A percentile compares a stretch with the other conserved stretches of the same genome.
These are phyloP conservation scores for Gryganskiella cystojenkinii DNA, from an alignment of 192 early-diverging fungal species.

Conservation along the genomic window DNA sequence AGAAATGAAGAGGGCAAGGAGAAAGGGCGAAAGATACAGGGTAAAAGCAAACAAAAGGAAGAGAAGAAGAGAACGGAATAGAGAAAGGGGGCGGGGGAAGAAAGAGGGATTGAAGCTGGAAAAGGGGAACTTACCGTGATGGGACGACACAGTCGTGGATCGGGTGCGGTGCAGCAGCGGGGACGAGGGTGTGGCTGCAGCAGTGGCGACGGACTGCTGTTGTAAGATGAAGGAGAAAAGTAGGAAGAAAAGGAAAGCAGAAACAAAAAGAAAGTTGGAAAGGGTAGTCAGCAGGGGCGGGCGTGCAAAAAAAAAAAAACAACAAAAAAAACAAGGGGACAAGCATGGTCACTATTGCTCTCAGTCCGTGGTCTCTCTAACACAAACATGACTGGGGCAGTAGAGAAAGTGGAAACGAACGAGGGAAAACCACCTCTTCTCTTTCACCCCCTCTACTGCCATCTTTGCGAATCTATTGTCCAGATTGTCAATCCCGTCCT, in stretches of 20 bases:
- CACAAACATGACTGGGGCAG: no score
- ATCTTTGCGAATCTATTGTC: no score
- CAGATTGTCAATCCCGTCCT: no score
- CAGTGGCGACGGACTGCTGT: neutral
- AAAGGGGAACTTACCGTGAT: neutral
- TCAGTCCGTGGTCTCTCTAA: no score
- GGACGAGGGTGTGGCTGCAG: no score
- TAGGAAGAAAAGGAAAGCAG: neutral
- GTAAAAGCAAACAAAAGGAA: neutral
- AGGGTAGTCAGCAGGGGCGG: neutral
- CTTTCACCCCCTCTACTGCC: no score
- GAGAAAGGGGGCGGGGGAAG: neutral
- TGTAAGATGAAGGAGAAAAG: neutral
- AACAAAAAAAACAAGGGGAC: neutral
- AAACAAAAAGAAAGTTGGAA: neutral
- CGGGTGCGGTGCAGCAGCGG: neutral
- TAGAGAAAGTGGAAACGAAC: no score
- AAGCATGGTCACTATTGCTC: neutral
- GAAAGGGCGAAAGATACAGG: neutral
- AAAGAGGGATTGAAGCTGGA: neutral
- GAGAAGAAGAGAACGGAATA: slow-evolving; percentile 4
- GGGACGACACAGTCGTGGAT: neutral
- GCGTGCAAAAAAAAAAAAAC: neutral
- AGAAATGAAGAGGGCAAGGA: neutral
- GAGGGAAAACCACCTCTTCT: no score